Percentiles rank a stretch among this genome's conserved stretches.
Conservation (phyloP, 805 yeast species). For the Cyberlindnera xishuangbannaensis region DNA sequence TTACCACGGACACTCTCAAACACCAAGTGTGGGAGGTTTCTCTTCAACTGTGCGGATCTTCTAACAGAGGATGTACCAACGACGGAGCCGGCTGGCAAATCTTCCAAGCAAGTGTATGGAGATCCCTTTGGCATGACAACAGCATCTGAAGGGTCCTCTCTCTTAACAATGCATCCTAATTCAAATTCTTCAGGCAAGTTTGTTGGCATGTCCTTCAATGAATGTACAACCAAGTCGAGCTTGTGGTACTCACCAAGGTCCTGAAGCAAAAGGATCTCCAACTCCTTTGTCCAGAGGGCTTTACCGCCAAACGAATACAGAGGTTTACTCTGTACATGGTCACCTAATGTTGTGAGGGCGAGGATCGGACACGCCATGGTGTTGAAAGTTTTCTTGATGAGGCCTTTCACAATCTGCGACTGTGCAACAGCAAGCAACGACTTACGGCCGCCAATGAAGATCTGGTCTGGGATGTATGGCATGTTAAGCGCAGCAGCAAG, state of each 20-base stretch:
- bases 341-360: constrained; percentile 85
- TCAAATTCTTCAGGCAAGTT: constrained; percentile 83
- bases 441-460: constrained; percentile 78
- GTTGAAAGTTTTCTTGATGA: constrained; percentile 56
- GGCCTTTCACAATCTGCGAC: constrained; percentile 62
- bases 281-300: constrained; percentile 92
- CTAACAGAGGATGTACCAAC: constrained; percentile 95
- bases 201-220: constrained; percentile 92
- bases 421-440: constrained; percentile 85
- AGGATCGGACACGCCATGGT: constrained; percentile 66
- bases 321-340: constrained; percentile 78
- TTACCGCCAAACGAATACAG: constrained; percentile 95
- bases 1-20: constrained; percentile 89
- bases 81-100: constrained; percentile 77
- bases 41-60: constrained; percentile 84
- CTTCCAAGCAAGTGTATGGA: constrained; percentile 56
- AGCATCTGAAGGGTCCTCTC: constrained; percentile 95
- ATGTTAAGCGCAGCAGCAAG: constrained; percentile 10
- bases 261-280: constrained; percentile 70
- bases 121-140: constrained; percentile 67
- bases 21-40: constrained; percentile 65
- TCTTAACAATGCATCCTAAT: constrained; percentile 75
- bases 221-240: constrained; percentile 87
- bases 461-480: constrained; percentile 24
- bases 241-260: constrained; percentile 56